Conservation (phyloP, 495 filamentous ascomycete species). For the Daldinia decipiens region DNA sequence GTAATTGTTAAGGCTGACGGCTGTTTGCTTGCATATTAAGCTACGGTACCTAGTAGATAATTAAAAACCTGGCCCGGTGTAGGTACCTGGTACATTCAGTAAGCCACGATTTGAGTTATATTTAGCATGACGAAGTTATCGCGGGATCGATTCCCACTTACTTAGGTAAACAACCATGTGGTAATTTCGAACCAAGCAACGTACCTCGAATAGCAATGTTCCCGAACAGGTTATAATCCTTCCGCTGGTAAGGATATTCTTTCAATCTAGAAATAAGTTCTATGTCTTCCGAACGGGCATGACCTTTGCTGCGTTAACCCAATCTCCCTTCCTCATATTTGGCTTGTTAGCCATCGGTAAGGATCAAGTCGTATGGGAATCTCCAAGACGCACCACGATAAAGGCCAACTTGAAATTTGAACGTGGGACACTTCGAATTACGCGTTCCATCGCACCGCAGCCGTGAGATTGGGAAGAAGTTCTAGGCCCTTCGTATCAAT, state of each 20-base stretch:
- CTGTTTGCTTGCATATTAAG: neutral
- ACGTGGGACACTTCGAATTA: neutral
- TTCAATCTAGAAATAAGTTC: neutral
- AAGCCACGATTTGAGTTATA: too few species aligned
- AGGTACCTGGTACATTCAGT: too few species aligned
- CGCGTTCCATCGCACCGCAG: slow-evolving; percentile 4
- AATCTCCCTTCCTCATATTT: neutral
- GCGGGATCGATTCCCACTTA: neutral
- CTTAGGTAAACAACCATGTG: neutral
- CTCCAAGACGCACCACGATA: neutral
- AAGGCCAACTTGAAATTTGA: neutral
- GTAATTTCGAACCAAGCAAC: neutral
- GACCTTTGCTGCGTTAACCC: neutral
- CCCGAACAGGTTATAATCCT: neutral
- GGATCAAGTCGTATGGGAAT: neutral
- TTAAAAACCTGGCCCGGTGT: neutral
- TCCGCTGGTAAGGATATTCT: neutral
- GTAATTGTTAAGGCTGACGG: neutral
- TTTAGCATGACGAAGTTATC: slow-evolving; percentile 2
- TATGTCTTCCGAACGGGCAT: neutral
- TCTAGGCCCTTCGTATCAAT: neutral
- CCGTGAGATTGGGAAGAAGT: neutral
- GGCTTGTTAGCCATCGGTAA: neutral
- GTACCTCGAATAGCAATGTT: neutral
- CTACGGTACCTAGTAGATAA: too few species aligned